These are phyloP conservation scores for Exophiala sp. DNA, from an alignment of 2,329 filamentous ascomycete species.

Conservation along the genomic window DNA sequence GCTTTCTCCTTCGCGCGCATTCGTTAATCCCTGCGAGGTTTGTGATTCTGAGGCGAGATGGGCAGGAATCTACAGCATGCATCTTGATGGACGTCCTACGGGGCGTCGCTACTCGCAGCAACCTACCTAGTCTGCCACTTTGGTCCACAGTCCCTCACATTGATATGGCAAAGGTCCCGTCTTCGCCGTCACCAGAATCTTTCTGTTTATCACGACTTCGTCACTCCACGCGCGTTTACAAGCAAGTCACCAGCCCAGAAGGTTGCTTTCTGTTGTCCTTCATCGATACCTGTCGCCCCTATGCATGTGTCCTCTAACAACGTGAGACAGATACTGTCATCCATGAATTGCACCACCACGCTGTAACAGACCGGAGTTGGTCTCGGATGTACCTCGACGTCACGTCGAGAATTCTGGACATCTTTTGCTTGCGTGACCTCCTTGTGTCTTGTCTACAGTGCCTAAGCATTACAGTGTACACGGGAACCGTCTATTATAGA, in stretches of 20 bases:
- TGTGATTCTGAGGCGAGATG: conserved; percentile 23
- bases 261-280: conserved; percentile 5
- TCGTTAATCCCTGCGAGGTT: conserved; percentile 12
- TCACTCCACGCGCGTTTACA: conserved; percentile 19
- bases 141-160: conserved; percentile 2
- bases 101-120: neutral
- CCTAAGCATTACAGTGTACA: conserved; percentile 14
- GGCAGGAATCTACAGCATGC: conserved; percentile 18
- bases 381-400: conserved; percentile 27
- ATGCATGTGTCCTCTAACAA: conserved; percentile 16
- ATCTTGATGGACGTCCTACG: conserved; percentile 5
- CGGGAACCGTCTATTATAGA: conserved; percentile 7
- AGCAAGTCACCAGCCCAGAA: conserved; percentile 1
- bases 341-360: conserved; percentile 20
- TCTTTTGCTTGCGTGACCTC: conserved; percentile 21
- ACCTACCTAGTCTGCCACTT: conserved; percentile 10
- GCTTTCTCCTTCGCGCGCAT: conserved; percentile 12
- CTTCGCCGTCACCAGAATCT: conserved; percentile 12
- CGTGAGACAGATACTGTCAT: conserved; percentile 25
- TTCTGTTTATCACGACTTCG: conserved; percentile 12
- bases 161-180: conserved; percentile 9
- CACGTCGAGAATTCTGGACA: conserved; percentile 19
- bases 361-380: conserved; percentile 21
- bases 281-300: conserved; percentile 5
- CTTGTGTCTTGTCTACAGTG: conserved; percentile 17